These are phyloP conservation scores for Aspergillus ruber DNA, from an alignment of 2,329 filamentous ascomycete genomes.

Conservation along the genomic window DNA sequence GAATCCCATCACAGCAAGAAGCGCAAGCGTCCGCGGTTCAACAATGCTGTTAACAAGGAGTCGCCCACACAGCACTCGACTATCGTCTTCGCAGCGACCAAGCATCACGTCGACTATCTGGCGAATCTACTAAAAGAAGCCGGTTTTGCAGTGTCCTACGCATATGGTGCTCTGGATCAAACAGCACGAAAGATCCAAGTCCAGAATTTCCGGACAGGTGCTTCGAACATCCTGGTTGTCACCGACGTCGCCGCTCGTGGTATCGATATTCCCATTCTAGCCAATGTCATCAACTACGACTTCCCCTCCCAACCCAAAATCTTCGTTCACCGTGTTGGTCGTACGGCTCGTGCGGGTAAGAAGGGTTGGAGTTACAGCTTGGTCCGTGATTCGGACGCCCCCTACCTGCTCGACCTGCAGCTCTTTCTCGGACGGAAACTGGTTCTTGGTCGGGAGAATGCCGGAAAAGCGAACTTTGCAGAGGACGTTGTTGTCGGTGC, in stretches of 20 bases:
- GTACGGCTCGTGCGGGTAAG: conserved; percentile 88
- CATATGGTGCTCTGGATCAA: conserved; percentile 91
- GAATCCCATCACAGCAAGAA: conserved; percentile 41
- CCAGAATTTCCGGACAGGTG: conserved; percentile 76
- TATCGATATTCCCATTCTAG: conserved; percentile 93
- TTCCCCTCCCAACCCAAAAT: conserved; percentile 96
- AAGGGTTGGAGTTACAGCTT: conserved; percentile 94
- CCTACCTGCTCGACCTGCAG: conserved; percentile 89
- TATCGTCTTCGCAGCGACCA: conserved; percentile 89
- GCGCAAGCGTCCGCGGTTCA: conserved; percentile 45
- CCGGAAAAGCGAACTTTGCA: conserved; percentile 61
- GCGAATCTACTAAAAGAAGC: conserved; percentile 69
- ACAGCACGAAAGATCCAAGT: conserved; percentile 88
- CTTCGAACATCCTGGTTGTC: conserved; percentile 85
- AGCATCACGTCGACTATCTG: conserved; percentile 95
- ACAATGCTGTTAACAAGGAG: conserved; percentile 50
- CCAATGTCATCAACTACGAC: conserved; percentile 98
- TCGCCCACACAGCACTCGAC: conserved; percentile 86
- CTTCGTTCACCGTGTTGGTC: conserved; percentile 90
- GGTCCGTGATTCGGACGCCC: conserved; percentile 77
- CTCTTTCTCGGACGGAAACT: conserved; percentile 85
- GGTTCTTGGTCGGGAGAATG: conserved; percentile 62
- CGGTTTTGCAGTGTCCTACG: conserved; percentile 86
- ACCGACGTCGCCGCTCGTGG: conserved; percentile 94
- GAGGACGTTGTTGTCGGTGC: conserved; percentile 78